Conservation (phyloP, 2,329 filamentous ascomycete genomes). For the Arachnomyces sp. region DNA sequence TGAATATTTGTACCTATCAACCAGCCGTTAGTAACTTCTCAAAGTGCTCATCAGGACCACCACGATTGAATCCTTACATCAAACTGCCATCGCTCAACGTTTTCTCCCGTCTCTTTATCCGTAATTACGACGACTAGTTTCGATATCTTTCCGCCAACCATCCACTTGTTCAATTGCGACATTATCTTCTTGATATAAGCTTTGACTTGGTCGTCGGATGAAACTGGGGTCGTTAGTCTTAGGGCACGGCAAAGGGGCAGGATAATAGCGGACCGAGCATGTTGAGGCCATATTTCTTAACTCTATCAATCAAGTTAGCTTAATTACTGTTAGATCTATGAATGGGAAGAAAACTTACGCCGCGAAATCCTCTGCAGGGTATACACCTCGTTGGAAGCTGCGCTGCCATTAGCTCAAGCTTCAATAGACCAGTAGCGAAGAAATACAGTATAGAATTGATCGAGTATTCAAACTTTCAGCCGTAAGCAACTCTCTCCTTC, state of each 20-base stretch:
- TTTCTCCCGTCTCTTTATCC: constrained; percentile 91
- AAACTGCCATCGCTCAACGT: constrained; percentile 97
- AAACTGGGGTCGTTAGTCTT: constrained; percentile 50
- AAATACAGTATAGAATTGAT: constrained; percentile 90
- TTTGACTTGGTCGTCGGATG: constrained; percentile 94
- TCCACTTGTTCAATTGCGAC: constrained; percentile 95
- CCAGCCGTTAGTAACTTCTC: neutral
- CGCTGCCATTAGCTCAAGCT: constrained; percentile 7
- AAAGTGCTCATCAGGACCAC: neutral
- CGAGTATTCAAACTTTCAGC: constrained; percentile 76
- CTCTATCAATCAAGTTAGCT: constrained; percentile 34
- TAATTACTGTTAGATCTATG: neutral
- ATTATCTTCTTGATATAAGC: constrained; percentile 99
- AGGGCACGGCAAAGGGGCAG: neutral
- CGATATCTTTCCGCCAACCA: constrained; percentile 92
- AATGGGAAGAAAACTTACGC: constrained; percentile 50
- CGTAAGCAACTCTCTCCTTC: constrained; percentile 24
- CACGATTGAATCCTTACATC: constrained; percentile 52
- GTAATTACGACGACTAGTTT: constrained; percentile 96
- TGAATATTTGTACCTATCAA: constrained; percentile 50
- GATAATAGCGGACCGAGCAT: constrained; percentile 63
- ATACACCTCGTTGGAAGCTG: constrained; percentile 74
- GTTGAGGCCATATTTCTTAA: constrained; percentile 99
- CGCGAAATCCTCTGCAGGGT: constrained; percentile 94
- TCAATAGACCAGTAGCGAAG: neutral